Evolutionary conservation across 805 yeast genomes (phyloP), one percentile per base, ranked within the genome.

Genomic region (Monosporozyma servazzii): DNA sequence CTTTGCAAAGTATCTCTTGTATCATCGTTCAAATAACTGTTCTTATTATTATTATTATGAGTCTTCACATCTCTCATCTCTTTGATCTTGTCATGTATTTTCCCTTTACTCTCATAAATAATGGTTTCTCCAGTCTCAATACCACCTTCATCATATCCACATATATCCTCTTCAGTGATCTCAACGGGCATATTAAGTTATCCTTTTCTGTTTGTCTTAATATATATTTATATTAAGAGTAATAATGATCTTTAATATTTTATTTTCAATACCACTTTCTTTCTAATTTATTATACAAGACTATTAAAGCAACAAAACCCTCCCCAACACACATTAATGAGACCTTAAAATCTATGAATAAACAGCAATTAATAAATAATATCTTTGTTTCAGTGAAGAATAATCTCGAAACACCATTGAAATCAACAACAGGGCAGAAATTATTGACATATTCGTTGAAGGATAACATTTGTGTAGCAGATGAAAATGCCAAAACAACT

Each of bases 381-480:
- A 58, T 64, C 2, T 61, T 69, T 0, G 67, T 72, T 10, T 85
- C 84, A 0, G 69, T 85, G 23, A 93, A 93, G 61, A 98, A 91
- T 68, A 89, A 88, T 44, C 7, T 18, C 4, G 27, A 29, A 17
- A 10, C 21, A 13, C 25, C 37, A 30, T 30, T 29, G 18, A 30
- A 29, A 30, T 25, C 7, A 7, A 10, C 15, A 18, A 18, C 41
- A 2, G 23, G 41, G 3, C 21, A 37, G 18, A 7, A 17, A 37
- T 2, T 43, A 10, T 25, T 30, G 3, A 44, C 23, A 18, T 25
- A 29, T 29, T 31, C 84, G 0, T 69, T 85, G 23, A 95, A 93
- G 61, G 98, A 91, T 68, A 89, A 88, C 63, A 82, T 90, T 48
- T 79, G 80, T 42, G 83, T 96, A 0, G 68, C 63, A 7, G 41